Evolutionary conservation across 2,329 filamentous ascomycete species (phyloP).

Genomic region (Blumeria hordei): DNA sequence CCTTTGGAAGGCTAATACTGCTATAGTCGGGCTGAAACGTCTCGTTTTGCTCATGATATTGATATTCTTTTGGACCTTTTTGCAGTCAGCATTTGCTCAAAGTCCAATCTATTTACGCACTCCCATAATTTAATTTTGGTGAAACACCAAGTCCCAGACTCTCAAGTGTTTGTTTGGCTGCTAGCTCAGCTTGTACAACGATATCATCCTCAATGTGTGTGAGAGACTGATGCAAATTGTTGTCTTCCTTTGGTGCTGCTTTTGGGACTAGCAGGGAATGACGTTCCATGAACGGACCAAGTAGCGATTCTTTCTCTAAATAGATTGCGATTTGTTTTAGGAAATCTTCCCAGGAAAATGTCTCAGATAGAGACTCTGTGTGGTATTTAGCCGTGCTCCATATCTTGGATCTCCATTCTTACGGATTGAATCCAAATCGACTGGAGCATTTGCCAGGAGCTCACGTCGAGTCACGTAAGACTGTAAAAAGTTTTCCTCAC

Average conservation of each 20-base stretch:
- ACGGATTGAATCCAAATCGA: constrained; percentile 18
- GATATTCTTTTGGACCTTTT: neutral
- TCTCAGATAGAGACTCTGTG: constrained; percentile 24
- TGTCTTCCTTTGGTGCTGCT: constrained; percentile 1
- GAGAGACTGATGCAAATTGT: neutral
- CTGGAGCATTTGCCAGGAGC: constrained; percentile 29
- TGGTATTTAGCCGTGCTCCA: constrained; percentile 3
- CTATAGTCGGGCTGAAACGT: constrained; percentile 1
- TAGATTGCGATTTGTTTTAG: constrained; percentile 31
- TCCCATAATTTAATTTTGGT: constrained; percentile 3
- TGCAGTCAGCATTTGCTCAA: neutral
- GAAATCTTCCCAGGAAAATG: constrained; percentile 40
- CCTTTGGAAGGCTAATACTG: neutral
- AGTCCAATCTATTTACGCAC: constrained; percentile 1
- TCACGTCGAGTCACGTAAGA: constrained; percentile 27
- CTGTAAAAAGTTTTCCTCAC: constrained; percentile 34
- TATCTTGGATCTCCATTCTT: constrained; percentile 11
- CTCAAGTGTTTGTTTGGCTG: constrained; percentile 6
- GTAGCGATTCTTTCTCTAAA: constrained; percentile 29
- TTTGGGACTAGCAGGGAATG: constrained; percentile 11
- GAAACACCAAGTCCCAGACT: constrained; percentile 1
- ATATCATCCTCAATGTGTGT: constrained; percentile 5
- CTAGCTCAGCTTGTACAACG: constrained; percentile 3
- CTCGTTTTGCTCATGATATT: neutral
- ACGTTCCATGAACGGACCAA: constrained; percentile 20